A percentile compares a stretch with the other conserved stretches of the same genome.
phyloP scores from a whole-genome alignment of 306 rosid genomes.

The Ormosia semicastrata region DNA sequence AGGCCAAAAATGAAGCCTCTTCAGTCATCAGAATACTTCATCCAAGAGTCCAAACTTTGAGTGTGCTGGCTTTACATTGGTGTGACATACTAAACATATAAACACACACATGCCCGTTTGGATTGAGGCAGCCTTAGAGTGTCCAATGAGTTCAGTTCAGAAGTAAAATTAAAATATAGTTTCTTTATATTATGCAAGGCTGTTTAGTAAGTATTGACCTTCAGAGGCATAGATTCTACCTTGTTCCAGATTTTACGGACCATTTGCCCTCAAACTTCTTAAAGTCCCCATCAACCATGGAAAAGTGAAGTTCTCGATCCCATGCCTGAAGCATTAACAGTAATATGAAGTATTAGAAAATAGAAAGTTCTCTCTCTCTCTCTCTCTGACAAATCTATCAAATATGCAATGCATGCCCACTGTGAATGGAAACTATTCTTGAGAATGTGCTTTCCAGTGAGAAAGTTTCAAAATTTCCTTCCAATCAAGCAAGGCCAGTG shows the following conservation, averaged over 20 bases:
- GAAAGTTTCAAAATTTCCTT: background rate
- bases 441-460: background rate
- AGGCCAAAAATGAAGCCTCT: slow-evolving; percentile 7
- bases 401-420: background rate
- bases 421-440: background rate
- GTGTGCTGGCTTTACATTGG: background rate
- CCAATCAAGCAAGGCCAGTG: background rate
- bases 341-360: background rate
- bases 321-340: slow-evolving; percentile 51
- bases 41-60: background rate
- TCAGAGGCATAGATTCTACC: slow-evolving; percentile 45
- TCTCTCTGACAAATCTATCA: background rate
- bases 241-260: slow-evolving; percentile 74
- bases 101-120: background rate
- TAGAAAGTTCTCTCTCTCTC: slow-evolving; percentile 1
- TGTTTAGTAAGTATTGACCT: slow-evolving; percentile 4
- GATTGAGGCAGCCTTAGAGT: background rate
- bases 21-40: slow-evolving; percentile 1
- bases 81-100: background rate
- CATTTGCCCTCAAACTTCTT: slow-evolving; percentile 97
- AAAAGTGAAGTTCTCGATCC: slow-evolving; percentile 84
- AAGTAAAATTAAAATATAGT: slow-evolving; percentile 14
- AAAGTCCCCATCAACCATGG: slow-evolving; percentile 98
- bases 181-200: slow-evolving; percentile 3
- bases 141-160: background rate